Evolutionary conservation across 2,329 filamentous ascomycete genomes (phyloP).

Genomic region (Phyllosticta ampelicida): DNA sequence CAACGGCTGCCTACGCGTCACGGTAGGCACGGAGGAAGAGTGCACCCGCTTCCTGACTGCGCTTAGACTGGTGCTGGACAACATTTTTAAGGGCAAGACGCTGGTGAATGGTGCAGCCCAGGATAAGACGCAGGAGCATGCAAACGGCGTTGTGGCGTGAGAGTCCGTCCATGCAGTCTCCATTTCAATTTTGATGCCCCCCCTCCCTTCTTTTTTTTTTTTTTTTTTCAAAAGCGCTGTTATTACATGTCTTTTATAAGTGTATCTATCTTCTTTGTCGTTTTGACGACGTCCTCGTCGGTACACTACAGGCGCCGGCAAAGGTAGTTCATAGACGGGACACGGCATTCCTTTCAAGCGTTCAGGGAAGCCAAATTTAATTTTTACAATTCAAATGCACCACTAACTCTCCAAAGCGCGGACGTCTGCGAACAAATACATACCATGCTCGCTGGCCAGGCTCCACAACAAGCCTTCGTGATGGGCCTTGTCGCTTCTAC

Average conservation of each 20-base stretch:
- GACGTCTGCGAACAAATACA: too few species aligned
- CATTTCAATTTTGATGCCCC: not conserved
- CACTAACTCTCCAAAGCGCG: too few species aligned
- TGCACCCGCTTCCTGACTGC: conserved; percentile 67
- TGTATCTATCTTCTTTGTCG: not conserved
- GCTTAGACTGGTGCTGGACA: conserved; percentile 43
- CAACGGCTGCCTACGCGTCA: conserved; percentile 78
- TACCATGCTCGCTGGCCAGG: too few species aligned
- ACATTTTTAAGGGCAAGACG: conserved; percentile 33
- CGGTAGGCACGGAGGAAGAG: conserved; percentile 81
- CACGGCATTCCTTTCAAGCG: not conserved
- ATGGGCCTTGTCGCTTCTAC: not conserved
- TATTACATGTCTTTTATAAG: not conserved
- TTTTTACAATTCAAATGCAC: too few species aligned
- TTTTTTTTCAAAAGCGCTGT: not conserved
- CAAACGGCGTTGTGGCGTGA: conserved; percentile 40
- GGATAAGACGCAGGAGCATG: conserved; percentile 37
- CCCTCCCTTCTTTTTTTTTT: not conserved
- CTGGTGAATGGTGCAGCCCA: conserved; percentile 24
- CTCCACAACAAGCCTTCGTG: too few species aligned
- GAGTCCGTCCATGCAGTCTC: not conserved
- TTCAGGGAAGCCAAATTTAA: not conserved
- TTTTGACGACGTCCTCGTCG: not conserved
- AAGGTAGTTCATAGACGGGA: not conserved
- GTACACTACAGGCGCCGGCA: not conserved